These are phyloP conservation scores for Paracoccidioides lutzii DNA, from an alignment of 2,329 filamentous ascomycete genomes.

Conservation along the genomic window DNA sequence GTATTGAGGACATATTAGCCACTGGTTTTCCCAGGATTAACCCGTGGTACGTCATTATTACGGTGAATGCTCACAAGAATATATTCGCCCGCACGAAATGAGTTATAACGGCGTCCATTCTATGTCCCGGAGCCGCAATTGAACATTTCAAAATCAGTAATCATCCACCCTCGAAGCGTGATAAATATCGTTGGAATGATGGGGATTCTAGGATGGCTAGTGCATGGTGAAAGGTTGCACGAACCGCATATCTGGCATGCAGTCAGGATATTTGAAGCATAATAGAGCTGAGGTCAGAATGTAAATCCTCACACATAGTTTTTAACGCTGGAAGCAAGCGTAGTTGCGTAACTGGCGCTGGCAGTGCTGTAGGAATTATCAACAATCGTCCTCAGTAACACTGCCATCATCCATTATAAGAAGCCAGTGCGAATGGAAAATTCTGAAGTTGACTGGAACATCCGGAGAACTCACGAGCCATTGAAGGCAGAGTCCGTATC, in stretches of 20 bases:
- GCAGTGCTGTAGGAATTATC: background rate
- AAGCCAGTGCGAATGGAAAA: background rate
- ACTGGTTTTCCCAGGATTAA: background rate
- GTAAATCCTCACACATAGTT: slow-evolving; percentile 10
- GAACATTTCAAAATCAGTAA: background rate
- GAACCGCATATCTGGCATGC: background rate
- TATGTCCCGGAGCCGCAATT: background rate
- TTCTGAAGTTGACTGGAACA: background rate
- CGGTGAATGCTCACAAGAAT: slow-evolving; percentile 9
- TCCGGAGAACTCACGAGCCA: background rate
- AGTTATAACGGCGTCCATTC: slow-evolving; percentile 18
- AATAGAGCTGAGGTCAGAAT: background rate
- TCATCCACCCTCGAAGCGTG: background rate
- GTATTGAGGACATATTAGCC: background rate
- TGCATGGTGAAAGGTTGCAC: background rate
- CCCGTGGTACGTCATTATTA: background rate
- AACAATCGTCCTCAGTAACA: background rate
- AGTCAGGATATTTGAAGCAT: background rate
- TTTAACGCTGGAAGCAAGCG: slow-evolving; percentile 11
- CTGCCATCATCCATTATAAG: background rate
- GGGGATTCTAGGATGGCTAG: background rate
- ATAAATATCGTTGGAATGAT: too few species aligned
- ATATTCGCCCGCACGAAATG: slow-evolving; percentile 16
- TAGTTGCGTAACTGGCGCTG: slow-evolving; percentile 9
- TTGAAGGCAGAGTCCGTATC: background rate